Conservation (phyloP, 1,284 basidiomycete genomes). For the Marasmius fiardii region DNA sequence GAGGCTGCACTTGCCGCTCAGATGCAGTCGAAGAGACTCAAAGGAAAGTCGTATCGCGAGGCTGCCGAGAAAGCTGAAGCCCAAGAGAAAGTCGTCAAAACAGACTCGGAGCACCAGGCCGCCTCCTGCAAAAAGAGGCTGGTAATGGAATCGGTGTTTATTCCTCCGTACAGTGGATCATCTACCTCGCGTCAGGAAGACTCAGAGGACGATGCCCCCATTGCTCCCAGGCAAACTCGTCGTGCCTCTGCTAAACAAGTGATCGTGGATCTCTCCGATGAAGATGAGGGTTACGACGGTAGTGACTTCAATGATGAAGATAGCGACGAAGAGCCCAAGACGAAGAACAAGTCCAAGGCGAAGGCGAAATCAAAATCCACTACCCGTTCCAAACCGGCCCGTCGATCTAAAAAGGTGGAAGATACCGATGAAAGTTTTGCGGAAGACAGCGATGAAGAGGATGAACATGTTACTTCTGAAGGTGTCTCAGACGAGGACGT, state of each 20-base stretch:
- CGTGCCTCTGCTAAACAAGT: constrained; percentile 34
- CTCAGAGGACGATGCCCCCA: constrained; percentile 27
- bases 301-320: constrained; percentile 2
- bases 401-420: constrained; percentile 1
- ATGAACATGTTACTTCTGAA: constrained; percentile 27
- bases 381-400: not conserved
- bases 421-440: constrained; percentile 19
- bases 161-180: constrained; percentile 7
- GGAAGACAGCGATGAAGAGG: constrained; percentile 41
- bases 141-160: constrained; percentile 13
- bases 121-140: constrained; percentile 14
- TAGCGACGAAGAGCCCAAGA: constrained; percentile 17
- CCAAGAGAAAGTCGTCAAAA: constrained; percentile 18
- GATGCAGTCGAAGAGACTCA: constrained; percentile 60
- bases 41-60: constrained; percentile 67
- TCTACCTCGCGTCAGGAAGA: constrained; percentile 8
- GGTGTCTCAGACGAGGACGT: constrained; percentile 18
- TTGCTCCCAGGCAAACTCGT: constrained; percentile 29
- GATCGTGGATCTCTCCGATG: constrained; percentile 43
- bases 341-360: constrained; percentile 12
- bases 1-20: constrained; percentile 43
- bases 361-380: constrained; percentile 15
- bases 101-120: constrained; percentile 9
- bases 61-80: constrained; percentile 40
- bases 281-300: constrained; percentile 32